A percentile compares a stretch with the other conserved stretches of the same genome.
Conservation (phyloP, 2,329 filamentous ascomycete species). For the Tolypocladium inflatum region DNA sequence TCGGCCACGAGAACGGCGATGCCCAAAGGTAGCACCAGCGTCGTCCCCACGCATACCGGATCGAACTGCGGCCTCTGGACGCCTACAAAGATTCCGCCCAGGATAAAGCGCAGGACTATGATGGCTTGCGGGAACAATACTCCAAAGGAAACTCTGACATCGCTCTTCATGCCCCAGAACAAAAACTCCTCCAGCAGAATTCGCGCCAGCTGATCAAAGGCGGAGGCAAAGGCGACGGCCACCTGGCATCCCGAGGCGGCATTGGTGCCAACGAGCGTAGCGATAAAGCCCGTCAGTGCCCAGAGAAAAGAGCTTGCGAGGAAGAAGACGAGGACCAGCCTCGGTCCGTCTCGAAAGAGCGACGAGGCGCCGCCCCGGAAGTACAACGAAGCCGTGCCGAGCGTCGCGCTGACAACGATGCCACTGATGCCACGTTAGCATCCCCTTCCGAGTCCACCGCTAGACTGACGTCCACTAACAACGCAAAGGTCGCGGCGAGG, state of each 20-base stretch:
- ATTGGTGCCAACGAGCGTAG: slow-evolving; percentile 34
- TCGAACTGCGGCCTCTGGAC: slow-evolving; percentile 42
- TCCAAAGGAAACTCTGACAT: slow-evolving; percentile 24
- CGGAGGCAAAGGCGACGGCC: slow-evolving; percentile 38
- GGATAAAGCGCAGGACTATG: slow-evolving; percentile 36
- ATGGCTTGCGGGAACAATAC: slow-evolving; percentile 34
- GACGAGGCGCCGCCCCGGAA: slow-evolving; percentile 37
- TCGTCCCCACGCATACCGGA: slow-evolving; percentile 40
- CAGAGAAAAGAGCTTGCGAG: slow-evolving; percentile 41
- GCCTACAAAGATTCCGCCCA: slow-evolving; percentile 45
- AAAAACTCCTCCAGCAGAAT: slow-evolving; percentile 44
- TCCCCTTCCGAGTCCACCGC: background rate
- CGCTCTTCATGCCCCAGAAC: slow-evolving; percentile 37
- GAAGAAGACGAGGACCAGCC: slow-evolving; percentile 53
- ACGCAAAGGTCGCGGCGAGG: slow-evolving; percentile 43
- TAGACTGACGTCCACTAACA: slow-evolving; percentile 29
- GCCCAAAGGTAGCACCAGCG: slow-evolving; percentile 33
- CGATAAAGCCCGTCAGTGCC: slow-evolving; percentile 42
- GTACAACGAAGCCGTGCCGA: slow-evolving; percentile 34
- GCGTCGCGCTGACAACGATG: slow-evolving; percentile 42
- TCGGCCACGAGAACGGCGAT: slow-evolving; percentile 36
- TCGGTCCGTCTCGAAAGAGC: slow-evolving; percentile 47
- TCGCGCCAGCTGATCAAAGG: slow-evolving; percentile 49
- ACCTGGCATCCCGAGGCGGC: slow-evolving; percentile 39
- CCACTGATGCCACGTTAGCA: slow-evolving; percentile 29